These are phyloP conservation scores for Adansonia rubrostipa DNA, from an alignment of 441 rosid genomes.

Conservation along the genomic window DNA sequence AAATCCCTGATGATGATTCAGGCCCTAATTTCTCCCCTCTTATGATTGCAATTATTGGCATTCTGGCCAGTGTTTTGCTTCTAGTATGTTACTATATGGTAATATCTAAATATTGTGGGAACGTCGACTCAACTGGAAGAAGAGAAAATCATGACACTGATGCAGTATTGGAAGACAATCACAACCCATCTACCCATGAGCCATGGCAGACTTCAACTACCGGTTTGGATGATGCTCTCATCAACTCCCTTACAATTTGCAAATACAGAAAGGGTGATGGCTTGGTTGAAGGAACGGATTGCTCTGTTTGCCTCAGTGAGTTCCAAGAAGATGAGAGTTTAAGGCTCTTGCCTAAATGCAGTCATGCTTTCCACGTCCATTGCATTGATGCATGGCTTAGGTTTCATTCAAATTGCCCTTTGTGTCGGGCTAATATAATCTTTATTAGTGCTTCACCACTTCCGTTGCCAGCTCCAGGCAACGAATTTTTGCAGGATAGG, in stretches of 20 bases:
- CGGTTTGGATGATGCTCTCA: conserved; percentile 77
- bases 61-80: conserved; percentile 77
- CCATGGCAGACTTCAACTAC: conserved; percentile 52
- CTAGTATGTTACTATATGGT: conserved; percentile 67
- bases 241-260: conserved; percentile 63
- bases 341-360: conserved; percentile 85
- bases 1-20: conserved; percentile 51
- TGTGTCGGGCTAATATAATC: conserved; percentile 72
- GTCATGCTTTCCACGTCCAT: conserved; percentile 77
- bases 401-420: conserved; percentile 84
- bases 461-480: conserved; percentile 26
- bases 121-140: conserved; percentile 31
- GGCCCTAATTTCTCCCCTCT: conserved; percentile 69
- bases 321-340: conserved; percentile 74
- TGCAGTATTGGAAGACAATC: conserved; percentile 47
- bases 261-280: conserved; percentile 69
- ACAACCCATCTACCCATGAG: conserved; percentile 52
- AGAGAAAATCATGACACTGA: conserved; percentile 36
- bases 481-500: conserved; percentile 29
- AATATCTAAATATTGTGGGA: conserved; percentile 68
- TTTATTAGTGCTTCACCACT: conserved; percentile 32
- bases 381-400: conserved; percentile 92
- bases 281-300: conserved; percentile 64
- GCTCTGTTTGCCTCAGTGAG: conserved; percentile 87
- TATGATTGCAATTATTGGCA: conserved; percentile 66